Percentiles rank a stretch among this genome's conserved stretches.
These are phyloP conservation scores for Phytophthora sansomeana DNA, from an alignment of 352 stramenopile species.

Conservation along the genomic window DNA sequence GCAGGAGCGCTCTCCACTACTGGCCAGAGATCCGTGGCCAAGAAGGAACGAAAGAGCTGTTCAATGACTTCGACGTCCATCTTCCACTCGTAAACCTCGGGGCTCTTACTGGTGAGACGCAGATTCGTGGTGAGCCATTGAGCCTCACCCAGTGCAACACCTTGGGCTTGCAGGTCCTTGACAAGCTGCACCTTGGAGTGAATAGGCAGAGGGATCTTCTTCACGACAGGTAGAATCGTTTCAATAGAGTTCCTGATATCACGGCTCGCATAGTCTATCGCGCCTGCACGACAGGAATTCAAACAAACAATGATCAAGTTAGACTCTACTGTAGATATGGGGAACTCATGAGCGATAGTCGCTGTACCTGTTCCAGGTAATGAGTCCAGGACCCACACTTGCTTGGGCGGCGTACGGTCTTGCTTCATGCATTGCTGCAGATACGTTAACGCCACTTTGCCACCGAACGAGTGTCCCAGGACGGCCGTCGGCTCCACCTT, in stretches of 20 bases:
- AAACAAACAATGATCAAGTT: not conserved
- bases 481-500: conserved; percentile 67
- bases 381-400: conserved; percentile 81
- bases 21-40: conserved; percentile 74
- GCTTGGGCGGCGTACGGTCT: conserved; percentile 45
- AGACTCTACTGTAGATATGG: not conserved
- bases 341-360: not conserved
- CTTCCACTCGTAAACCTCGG: conserved; percentile 83
- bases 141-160: conserved; percentile 67
- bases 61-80: conserved; percentile 83
- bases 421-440: conserved; percentile 61
- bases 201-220: conserved; percentile 79
- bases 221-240: conserved; percentile 70
- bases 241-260: conserved; percentile 77
- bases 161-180: conserved; percentile 64
- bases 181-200: conserved; percentile 74
- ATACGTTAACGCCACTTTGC: conserved; percentile 82
- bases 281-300: conserved; percentile 23
- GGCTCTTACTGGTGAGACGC: conserved; percentile 50
- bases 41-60: conserved; percentile 74
- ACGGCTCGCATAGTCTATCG: conserved; percentile 71
- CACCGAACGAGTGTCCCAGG: conserved; percentile 81
- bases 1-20: conserved; percentile 48
- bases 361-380: conserved; percentile 67
- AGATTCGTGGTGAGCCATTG: conserved; percentile 89